A percentile compares a stretch with the other conserved stretches of the same genome.
phyloP scores from a whole-genome alignment of 345 rosid species.

The Acer yangbiense region DNA sequence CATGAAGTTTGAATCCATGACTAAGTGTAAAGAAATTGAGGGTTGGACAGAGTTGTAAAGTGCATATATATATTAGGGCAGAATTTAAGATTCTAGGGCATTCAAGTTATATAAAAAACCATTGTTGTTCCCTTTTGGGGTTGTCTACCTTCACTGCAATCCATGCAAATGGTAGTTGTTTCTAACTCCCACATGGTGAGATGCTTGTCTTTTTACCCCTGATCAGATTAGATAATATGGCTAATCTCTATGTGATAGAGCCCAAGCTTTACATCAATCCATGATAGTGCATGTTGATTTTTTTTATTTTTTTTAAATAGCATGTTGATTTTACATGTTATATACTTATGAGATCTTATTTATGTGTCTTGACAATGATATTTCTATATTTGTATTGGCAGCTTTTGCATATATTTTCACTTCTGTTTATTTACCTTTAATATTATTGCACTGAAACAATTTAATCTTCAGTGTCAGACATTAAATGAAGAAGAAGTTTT shows the following conservation, averaged over 20 bases:
- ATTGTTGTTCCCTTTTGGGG: neutral
- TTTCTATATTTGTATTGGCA: neutral
- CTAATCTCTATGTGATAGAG: neutral
- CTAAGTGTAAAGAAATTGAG: neutral
- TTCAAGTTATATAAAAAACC: neutral
- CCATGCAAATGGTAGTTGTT: neutral
- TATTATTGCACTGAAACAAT: neutral
- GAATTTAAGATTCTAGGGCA: neutral
- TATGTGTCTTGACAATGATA: neutral
- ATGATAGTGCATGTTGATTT: neutral
- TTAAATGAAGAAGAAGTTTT: conserved; percentile 93
- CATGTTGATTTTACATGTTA: neutral
- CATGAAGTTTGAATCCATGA: neutral
- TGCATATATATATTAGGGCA: neutral
- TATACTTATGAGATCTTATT: neutral
- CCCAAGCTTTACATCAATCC: neutral
- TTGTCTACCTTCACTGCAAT: neutral
- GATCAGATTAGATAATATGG: neutral
- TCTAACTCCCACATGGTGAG: neutral
- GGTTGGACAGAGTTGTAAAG: neutral
- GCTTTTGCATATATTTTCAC: neutral
- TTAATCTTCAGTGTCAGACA: conserved; percentile 69
- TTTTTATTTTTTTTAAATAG: too few species aligned
- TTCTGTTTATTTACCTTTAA: conserved; percentile 1
- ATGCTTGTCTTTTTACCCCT: neutral